Evolutionary conservation across 2,329 filamentous ascomycete species (phyloP), one percentile per base, ranked within the genome.

Genomic region (Clonostachys sp.): DNA sequence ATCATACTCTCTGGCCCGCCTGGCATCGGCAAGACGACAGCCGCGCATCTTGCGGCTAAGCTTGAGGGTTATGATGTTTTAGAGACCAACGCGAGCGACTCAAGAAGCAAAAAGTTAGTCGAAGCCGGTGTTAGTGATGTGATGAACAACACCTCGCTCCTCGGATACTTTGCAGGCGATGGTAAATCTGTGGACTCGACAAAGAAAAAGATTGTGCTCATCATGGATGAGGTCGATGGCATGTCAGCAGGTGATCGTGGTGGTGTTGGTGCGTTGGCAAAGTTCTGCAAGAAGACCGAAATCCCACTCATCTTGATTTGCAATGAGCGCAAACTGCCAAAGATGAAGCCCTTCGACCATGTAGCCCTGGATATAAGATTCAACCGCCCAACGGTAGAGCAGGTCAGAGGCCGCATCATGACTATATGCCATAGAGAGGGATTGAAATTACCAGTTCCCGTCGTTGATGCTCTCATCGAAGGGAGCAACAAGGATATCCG

Each of bases 211-310:
- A 83, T 97, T 34, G 89, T 96, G 6, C 73, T 99, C 44, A 90
- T 99, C 68, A 97, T 99, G 94, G 94, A 99, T 57, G 94, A 99
- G 68, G 94, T 99, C 5, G 94, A 99, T 59, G 94, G 94, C 45
- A 97, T 99, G 94, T 97, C 92, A 51, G 91, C 90, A 35, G 94
- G 94, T 61, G 94, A 99, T 63, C 86, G 94, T 51, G 94, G 94
- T 55, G 94, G 94, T 65, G 94, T 99, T 43, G 94, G 91, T 45
- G 94, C 94, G 33, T 76, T 99, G 48, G 92, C 94, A 48, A 90
- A 94, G 49, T 87, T 96, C 46, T 96, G 92, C 76, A 96, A 89
- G 71, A 96, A 95, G 75, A 94, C 91, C 0, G 84, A 94, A 56
- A 84, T 99, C 20, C 94, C 94, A 1, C 86, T 99, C 63, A 97